Evolutionary conservation across 805 yeast species (phyloP).

Genomic region (Starmera quercuum): DNA sequence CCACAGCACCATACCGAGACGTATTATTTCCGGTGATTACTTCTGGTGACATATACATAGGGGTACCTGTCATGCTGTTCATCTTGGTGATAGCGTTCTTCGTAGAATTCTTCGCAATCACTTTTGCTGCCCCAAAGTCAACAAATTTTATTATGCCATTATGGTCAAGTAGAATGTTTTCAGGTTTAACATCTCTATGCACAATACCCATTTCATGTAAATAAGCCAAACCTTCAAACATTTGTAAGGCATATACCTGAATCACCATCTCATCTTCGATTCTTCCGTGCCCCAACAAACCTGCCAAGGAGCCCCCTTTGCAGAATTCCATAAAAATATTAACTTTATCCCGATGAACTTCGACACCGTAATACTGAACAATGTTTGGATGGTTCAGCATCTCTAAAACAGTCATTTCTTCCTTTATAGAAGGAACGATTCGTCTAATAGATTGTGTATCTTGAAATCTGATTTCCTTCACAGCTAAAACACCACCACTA

Average conservation of each 20-base stretch:
- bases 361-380: constrained; percentile 95
- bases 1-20: constrained; percentile 38
- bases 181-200: constrained; percentile 97
- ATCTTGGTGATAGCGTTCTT: constrained; percentile 29
- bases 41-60: constrained; percentile 99
- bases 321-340: constrained; percentile 97
- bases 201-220: constrained; percentile 91
- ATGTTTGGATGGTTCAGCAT: constrained; percentile 94
- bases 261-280: constrained; percentile 92
- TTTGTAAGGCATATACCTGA: constrained; percentile 82
- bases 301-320: constrained; percentile 89
- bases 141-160: constrained; percentile 92
- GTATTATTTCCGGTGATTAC: constrained; percentile 67
- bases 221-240: constrained; percentile 93
- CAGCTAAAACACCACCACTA: constrained; percentile 95
- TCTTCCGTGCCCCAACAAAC: constrained; percentile 81
- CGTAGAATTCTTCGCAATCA: constrained; percentile 52
- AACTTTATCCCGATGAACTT: constrained; percentile 92
- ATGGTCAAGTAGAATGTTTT: constrained; percentile 81
- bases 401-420: constrained; percentile 94
- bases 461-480: constrained; percentile 87
- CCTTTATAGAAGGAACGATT: constrained; percentile 82
- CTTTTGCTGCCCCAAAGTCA: constrained; percentile 97
- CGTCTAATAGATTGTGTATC: constrained; percentile 79
- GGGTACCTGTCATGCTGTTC: constrained; percentile 68